Base-by-base conservation (phyloP, 495 filamentous ascomycete species). In the Usnea hakonensis region DNA sequence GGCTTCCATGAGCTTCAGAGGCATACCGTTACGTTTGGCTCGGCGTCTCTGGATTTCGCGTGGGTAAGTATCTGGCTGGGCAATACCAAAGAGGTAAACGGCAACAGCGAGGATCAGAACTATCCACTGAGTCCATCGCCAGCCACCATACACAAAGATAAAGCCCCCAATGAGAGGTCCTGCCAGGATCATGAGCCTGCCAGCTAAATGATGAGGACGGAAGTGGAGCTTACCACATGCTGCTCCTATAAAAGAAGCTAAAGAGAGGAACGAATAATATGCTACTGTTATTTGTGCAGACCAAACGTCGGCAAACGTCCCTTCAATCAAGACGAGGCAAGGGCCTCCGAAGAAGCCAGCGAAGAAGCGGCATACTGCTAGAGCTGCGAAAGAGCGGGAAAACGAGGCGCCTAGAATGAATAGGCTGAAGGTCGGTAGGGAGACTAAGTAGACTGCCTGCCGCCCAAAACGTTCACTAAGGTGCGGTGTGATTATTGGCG, bases 291-390 rank as follows among this genome's bases (percentile, higher is more conserved):
- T 53, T 46, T 70, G 32, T 48, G 73, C 63, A 37, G 69, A 65
- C 67, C 76, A 78, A 8, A 77, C 71, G 58, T 80, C 77, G 46
- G 76, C 76, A 62, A 78, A 75, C 38, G 77, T 80, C 19, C 77
- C 77, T 53, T 76, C 74, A 30, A 76, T 76, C 56, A 78, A 64
- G 30, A 76, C 75, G 6, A 80, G 64, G 30, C 69, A 72, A 13
- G 77, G 77, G 21, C 76, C 76, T 30, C 76, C 76, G 28, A 69
- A 69, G 28, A 78, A 62, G 14, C 76, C 75, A 26, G 76, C 75
- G 40, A 77, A 76, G 61, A 77, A 77, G 16, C 76, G 73, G 54
- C 70, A 75, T n/a, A 73, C 66, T 17, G 67, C 69, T 17, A 78
- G 69, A 54, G 65, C 59, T 16, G 67, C 64, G 43, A 73, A 75